Evolutionary conservation across 1,139 yeast genomes (phyloP).

Genomic region (Chernovozyma sophiae-reginae): DNA sequence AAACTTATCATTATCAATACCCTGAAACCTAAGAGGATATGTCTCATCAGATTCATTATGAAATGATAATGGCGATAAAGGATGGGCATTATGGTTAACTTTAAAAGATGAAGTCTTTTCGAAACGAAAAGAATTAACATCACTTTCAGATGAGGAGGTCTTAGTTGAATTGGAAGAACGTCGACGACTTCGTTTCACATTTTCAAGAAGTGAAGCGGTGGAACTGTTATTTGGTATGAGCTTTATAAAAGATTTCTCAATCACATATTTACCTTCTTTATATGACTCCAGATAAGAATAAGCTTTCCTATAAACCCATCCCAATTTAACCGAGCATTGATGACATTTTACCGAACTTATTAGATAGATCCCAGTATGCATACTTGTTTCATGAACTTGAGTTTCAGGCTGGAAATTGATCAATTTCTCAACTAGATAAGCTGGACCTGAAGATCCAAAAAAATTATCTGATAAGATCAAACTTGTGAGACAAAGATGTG

Average conservation of each 20-base stretch:
- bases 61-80: neutral
- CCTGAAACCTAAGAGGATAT: too few relatives aligned
- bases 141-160: neutral
- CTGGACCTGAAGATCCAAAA: conserved; percentile 50
- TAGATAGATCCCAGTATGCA: conserved; percentile 70
- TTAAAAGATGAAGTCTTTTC: conserved; percentile 1
- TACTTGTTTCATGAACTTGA: conserved; percentile 34
- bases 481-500: conserved; percentile 47
- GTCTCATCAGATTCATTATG: neutral
- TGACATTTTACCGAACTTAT: conserved; percentile 64
- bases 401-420: conserved; percentile 38
- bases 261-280: conserved; percentile 75
- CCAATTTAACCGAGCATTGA: conserved; percentile 59
- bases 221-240: conserved; percentile 7
- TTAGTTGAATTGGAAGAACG: conserved; percentile 5
- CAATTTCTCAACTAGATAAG: conserved; percentile 46
- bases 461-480: conserved; percentile 49
- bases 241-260: conserved; percentile 42
- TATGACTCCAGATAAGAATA: conserved; percentile 54
- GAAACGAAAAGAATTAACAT: conserved; percentile 4
- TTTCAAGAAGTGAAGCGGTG: conserved; percentile 6
- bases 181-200: conserved; percentile 5
- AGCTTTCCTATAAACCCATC: conserved; percentile 76
- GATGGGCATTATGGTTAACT: neutral
- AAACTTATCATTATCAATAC: conserved; percentile 2